phyloP scores from a whole-genome alignment of 1,284 basidiomycete genomes.

The Schizophyllum commune region DNA sequence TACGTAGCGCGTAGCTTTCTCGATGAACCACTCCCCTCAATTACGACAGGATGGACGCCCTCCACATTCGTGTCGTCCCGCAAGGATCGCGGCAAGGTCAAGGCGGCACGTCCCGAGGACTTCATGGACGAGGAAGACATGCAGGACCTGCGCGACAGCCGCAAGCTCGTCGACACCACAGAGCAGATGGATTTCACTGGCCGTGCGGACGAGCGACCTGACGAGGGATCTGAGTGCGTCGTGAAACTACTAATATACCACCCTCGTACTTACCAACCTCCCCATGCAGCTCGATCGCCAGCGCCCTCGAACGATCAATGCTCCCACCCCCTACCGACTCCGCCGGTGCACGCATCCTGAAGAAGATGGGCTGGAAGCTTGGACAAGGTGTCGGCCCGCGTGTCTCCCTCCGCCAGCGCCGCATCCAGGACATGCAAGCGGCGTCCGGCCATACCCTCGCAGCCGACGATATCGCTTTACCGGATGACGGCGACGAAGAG shows the following conservation, averaged over 20 bases:
- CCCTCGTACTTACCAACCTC: background rate
- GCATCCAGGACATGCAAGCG: slow-evolving; percentile 56
- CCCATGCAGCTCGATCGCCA: slow-evolving; percentile 46
- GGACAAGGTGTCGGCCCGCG: slow-evolving; percentile 93
- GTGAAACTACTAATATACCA: background rate
- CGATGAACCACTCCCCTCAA: slow-evolving; percentile 1
- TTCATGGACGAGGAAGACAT: slow-evolving; percentile 99
- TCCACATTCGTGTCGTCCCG: slow-evolving; percentile 87
- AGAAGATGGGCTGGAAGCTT: slow-evolving; percentile 92
- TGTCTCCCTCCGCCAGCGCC: slow-evolving; percentile 71
- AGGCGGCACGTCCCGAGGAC: slow-evolving; percentile 68
- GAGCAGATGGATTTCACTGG: slow-evolving; percentile 66
- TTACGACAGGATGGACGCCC: slow-evolving; percentile 80
- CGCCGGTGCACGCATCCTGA: slow-evolving; percentile 74
- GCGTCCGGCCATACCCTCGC: slow-evolving; percentile 25
- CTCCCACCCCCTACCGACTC: slow-evolving; percentile 62
- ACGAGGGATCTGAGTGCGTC: slow-evolving; percentile 53
- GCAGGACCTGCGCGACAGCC: slow-evolving; percentile 68
- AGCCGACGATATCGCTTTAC: slow-evolving; percentile 33
- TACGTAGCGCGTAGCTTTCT: slow-evolving; percentile 21
- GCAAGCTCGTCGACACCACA: slow-evolving; percentile 68
- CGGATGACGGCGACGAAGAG: slow-evolving; percentile 57
- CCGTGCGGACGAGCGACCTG: slow-evolving; percentile 44
- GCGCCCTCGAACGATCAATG: slow-evolving; percentile 52
- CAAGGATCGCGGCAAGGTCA: slow-evolving; percentile 59